phyloP scores from a whole-genome alignment of 345 rosid genomes.

The Salix arbutifolia region DNA sequence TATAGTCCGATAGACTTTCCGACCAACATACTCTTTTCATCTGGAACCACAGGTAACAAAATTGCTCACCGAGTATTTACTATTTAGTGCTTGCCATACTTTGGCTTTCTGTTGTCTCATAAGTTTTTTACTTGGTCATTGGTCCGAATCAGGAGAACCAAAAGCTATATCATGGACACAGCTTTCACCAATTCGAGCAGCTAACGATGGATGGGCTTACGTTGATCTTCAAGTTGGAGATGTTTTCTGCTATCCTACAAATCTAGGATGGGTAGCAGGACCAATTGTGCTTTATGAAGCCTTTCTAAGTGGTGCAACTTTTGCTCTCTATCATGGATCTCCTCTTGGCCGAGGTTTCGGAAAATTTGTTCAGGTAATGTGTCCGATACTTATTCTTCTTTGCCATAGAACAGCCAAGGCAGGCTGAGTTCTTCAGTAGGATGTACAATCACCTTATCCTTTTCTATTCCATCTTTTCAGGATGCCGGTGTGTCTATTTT shows the following conservation, averaged over 20 bases:
- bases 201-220: slow-evolving; percentile 67
- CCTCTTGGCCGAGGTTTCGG: slow-evolving; percentile 79
- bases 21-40: slow-evolving; percentile 84
- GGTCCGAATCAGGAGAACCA: slow-evolving; percentile 64
- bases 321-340: slow-evolving; percentile 86
- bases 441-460: background rate
- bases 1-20: slow-evolving; percentile 53
- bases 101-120: background rate
- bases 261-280: slow-evolving; percentile 96
- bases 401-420: background rate
- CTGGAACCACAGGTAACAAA: slow-evolving; percentile 78
- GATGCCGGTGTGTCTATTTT: slow-evolving; percentile 82
- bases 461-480: slow-evolving; percentile 28
- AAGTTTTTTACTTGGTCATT: background rate
- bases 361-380: slow-evolving; percentile 72
- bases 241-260: slow-evolving; percentile 85
- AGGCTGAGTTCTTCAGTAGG: background rate
- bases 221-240: slow-evolving; percentile 50
- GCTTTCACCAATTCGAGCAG: slow-evolving; percentile 62
- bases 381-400: background rate
- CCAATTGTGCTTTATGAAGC: slow-evolving; percentile 58
- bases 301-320: slow-evolving; percentile 72
- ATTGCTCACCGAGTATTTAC: background rate
- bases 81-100: background rate
- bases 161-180: slow-evolving; percentile 97